Percentiles rank a stretch among this genome's conserved stretches.
These are phyloP conservation scores for Xylona heveae DNA, from an alignment of 495 filamentous ascomycete genomes.

Conservation along the genomic window DNA sequence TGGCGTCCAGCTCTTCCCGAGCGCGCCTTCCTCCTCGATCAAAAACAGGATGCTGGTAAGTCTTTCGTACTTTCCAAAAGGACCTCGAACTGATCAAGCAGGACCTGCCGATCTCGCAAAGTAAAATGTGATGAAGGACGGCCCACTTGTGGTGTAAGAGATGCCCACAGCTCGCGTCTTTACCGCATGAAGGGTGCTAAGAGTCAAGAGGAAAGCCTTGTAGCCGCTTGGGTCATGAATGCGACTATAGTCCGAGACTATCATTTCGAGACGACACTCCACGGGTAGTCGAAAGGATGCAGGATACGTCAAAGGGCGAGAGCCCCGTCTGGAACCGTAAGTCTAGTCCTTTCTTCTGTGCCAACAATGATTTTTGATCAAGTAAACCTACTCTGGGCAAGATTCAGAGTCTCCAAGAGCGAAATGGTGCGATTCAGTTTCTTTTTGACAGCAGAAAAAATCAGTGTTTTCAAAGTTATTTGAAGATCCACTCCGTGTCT, in stretches of 20 bases:
- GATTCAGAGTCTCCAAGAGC: constrained; percentile 1
- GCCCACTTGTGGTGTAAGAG: constrained; percentile 8
- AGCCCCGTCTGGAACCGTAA: constrained; percentile 34
- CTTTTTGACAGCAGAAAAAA: too few species aligned
- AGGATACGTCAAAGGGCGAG: constrained; percentile 25
- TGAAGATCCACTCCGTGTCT: too few species aligned
- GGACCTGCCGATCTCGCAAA: constrained; percentile 6
- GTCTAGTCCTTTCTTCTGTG: constrained; percentile 5
- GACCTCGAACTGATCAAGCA: not conserved
- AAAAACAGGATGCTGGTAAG: not conserved
- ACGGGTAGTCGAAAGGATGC: constrained; percentile 31
- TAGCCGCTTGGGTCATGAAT: not conserved
- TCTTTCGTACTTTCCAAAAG: not conserved
- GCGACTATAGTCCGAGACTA: constrained; percentile 33
- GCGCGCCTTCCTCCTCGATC: not conserved
- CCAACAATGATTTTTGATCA: constrained; percentile 13
- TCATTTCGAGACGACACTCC: constrained; percentile 34
- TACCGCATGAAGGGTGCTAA: too few species aligned
- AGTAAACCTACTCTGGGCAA: too few species aligned
- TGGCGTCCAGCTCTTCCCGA: not conserved
- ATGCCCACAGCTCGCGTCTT: constrained; percentile 6
- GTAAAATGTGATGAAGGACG: constrained; percentile 12
- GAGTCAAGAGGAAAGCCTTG: constrained; percentile 15
- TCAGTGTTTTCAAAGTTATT: too few species aligned
- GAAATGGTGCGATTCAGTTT: constrained; percentile 3